Percentiles rank a stretch among this genome's conserved stretches.
phyloP scores from a whole-genome alignment of 495 filamentous ascomycete species.

The Lentithecium fluviatile region DNA sequence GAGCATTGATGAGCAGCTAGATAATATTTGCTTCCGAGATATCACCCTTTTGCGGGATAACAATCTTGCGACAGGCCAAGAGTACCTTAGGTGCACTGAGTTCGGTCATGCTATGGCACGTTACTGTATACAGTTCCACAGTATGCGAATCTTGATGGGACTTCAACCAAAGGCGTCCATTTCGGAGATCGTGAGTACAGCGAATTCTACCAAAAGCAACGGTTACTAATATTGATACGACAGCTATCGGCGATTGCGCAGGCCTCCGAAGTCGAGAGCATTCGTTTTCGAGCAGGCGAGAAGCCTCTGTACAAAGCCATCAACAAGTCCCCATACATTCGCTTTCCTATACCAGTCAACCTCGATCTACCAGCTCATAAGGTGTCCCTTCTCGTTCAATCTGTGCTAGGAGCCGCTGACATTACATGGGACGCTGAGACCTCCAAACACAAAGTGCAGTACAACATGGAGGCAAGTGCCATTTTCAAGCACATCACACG shows the following conservation, averaged over 20 bases:
- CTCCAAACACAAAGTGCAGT: conserved; percentile 59
- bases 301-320: conserved; percentile 76
- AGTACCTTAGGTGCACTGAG: conserved; percentile 63
- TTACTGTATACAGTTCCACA: conserved; percentile 88
- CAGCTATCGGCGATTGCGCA: conserved; percentile 67
- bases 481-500: conserved; percentile 75
- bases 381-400: conserved; percentile 81
- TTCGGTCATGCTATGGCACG: conserved; percentile 90
- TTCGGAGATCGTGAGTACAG: conserved; percentile 65
- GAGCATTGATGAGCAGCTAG: conserved; percentile 67
- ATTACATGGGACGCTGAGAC: conserved; percentile 63
- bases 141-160: conserved; percentile 74
- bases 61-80: conserved; percentile 52
- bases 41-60: conserved; percentile 65
- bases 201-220: neutral
- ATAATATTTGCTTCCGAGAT: conserved; percentile 77
- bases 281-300: conserved; percentile 73
- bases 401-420: conserved; percentile 73
- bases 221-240: neutral
- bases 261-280: conserved; percentile 74
- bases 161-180: conserved; percentile 61
- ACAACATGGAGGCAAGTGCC: conserved; percentile 64
- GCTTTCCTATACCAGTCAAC: conserved; percentile 78
- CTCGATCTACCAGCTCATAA: conserved; percentile 74
- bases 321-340: conserved; percentile 70